Evolutionary conservation across 257 asterid genomes (phyloP).

Genomic region (Vinca minor): DNA sequence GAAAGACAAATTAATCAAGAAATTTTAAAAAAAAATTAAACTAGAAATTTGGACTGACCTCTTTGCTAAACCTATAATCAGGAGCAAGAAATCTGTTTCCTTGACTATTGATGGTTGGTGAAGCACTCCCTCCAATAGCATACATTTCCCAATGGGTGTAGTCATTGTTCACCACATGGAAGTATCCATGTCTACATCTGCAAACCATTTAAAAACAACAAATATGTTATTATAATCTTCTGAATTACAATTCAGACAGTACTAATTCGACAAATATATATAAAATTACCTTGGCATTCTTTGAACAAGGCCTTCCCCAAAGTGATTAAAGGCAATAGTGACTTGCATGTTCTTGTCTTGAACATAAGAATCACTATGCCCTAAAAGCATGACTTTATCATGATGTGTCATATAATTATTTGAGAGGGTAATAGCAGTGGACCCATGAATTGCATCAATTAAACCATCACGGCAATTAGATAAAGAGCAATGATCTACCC

Average conservation of each 20-base stretch:
- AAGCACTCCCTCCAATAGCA: slow-evolving; percentile 87
- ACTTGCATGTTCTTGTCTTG: slow-evolving; percentile 66
- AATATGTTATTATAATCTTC: not conserved
- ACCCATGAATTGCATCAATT: slow-evolving; percentile 60
- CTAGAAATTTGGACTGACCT: slow-evolving; percentile 31
- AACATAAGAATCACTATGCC: slow-evolving; percentile 50
- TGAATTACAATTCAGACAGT: too few relatives aligned
- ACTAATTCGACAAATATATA: too few relatives aligned
- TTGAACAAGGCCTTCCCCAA: slow-evolving; percentile 85
- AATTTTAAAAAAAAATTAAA: not conserved
- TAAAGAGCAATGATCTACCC: slow-evolving; percentile 78
- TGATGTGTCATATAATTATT: slow-evolving; percentile 67
- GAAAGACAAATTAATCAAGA: not conserved
- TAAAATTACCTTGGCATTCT: slow-evolving; percentile 60
- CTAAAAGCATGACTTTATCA: slow-evolving; percentile 78
- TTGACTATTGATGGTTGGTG: slow-evolving; percentile 71
- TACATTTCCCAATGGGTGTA: slow-evolving; percentile 92
- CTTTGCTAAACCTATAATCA: slow-evolving; percentile 41
- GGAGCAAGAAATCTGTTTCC: slow-evolving; percentile 84
- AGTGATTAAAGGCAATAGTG: slow-evolving; percentile 72
- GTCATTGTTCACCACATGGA: slow-evolving; percentile 88
- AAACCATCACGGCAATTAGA: slow-evolving; percentile 60
- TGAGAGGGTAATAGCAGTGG: slow-evolving; percentile 64
- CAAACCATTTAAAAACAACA: slow-evolving; percentile 8
- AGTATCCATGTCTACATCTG: slow-evolving; percentile 82